phyloP scores from a whole-genome alignment of 305 asterid species.

The Solanum hybrid region DNA sequence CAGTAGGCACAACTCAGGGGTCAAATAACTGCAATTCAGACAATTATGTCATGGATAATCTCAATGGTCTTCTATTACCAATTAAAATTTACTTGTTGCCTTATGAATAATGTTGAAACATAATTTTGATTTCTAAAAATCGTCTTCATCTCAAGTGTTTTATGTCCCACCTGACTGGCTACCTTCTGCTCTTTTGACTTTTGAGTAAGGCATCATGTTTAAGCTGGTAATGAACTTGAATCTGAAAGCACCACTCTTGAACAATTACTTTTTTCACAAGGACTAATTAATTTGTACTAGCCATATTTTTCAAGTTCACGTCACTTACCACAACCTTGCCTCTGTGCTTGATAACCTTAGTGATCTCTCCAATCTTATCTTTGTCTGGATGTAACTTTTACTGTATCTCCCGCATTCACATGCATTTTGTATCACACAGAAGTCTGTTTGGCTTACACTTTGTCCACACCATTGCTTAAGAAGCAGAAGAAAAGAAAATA shows the following conservation, averaged over 20 bases:
- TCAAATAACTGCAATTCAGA: background rate
- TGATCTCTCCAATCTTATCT: slow-evolving; percentile 66
- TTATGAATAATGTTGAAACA: background rate
- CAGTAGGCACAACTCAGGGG: background rate
- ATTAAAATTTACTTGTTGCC: background rate
- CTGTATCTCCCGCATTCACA: slow-evolving; percentile 73
- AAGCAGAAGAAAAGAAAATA: slow-evolving; percentile 20
- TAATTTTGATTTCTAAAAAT: background rate
- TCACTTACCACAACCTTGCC: slow-evolving; percentile 57
- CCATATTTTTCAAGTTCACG: slow-evolving; percentile 64
- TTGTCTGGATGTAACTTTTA: slow-evolving; percentile 84
- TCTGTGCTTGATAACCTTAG: slow-evolving; percentile 55
- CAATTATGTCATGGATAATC: background rate
- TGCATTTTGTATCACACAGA: slow-evolving; percentile 74
- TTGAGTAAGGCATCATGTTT: slow-evolving; percentile 84
- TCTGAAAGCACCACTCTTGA: slow-evolving; percentile 26
- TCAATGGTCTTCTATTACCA: background rate
- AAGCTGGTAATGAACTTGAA: slow-evolving; percentile 91
- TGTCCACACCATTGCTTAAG: slow-evolving; percentile 76
- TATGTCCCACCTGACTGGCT: slow-evolving; percentile 77
- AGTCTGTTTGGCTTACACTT: slow-evolving; percentile 90
- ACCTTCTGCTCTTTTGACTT: slow-evolving; percentile 40
- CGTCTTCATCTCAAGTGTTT: slow-evolving; percentile 38
- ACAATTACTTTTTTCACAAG: background rate
- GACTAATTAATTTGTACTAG: background rate